Evolutionary conservation across 306 rosid species (phyloP), one percentile per base, ranked within the genome.

Genomic region (Casuarina equisetifolia): DNA sequence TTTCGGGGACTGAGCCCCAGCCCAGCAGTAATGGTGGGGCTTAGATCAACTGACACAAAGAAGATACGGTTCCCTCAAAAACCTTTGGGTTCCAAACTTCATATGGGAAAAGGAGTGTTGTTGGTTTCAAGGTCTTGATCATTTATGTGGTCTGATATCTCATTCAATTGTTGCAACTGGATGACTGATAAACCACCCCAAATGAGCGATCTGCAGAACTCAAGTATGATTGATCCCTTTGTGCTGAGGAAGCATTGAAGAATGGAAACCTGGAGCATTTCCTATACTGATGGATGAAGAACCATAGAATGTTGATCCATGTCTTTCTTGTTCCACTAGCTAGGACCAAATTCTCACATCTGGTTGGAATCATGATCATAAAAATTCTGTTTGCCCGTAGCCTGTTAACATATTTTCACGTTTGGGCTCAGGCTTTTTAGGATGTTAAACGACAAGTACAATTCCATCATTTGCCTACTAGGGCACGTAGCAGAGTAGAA

Each of bases 191-290:
- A 58, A 58, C 51, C 3, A 3, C 51, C 51, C 51, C 9, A 48
- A 48, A 9, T 10, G 51, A 48, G 51, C 11, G 51, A 48, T 48
- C 11, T 9, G 51, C 51, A 9, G 12, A 48, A 0, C 11, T 48
- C 3, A 13, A 48, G 51, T 13, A 48, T 48, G 1, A 58, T 54
- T n/a, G 25, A 54, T 54, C 10, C 3, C 61, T 11, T 63, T 17
- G 3, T 63, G 20, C 69, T 63, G 45, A 63, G 36, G 66, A 48
- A 64, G 50, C 61, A 50, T 71, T 49, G 3, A 25, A 51, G 39
- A 73, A 40, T 73, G 48, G 64, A 39, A 52, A 52, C 39, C 25
- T 53, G 49, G 64, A 73, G 66, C 45, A 38, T 73, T 53, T 73
- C 5, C 15, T 51, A 48, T 25, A 35, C 39, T 55, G 25, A 13